Conservation (phyloP, 164 flowering plant species). For the Warburgia ugandensis region DNA sequence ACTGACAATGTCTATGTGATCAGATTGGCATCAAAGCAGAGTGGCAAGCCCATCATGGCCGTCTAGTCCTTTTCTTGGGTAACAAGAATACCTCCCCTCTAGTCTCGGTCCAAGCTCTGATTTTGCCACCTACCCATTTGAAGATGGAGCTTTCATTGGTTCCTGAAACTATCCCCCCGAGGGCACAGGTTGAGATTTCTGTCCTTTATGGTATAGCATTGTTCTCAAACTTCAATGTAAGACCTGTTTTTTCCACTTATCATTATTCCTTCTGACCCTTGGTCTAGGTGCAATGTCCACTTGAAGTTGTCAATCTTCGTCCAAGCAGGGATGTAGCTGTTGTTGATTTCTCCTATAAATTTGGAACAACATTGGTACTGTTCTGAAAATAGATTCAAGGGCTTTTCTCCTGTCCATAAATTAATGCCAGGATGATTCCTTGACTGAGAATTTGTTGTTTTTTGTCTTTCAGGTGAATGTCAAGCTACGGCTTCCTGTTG, state of each 20-base stretch:
- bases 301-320: slow-evolving; percentile 75
- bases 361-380: slow-evolving; percentile 55
- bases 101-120: slow-evolving; percentile 71
- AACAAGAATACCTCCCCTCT: slow-evolving; percentile 89
- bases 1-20: too few relatives aligned
- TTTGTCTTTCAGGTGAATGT: slow-evolving; percentile 54
- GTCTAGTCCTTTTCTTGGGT: slow-evolving; percentile 93
- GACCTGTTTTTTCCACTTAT: too few relatives aligned
- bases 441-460: too few relatives aligned
- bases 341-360: slow-evolving; percentile 88
- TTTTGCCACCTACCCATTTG: slow-evolving; percentile 83
- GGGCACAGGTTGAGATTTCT: slow-evolving; percentile 76
- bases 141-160: slow-evolving; percentile 82
- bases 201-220: not conserved
- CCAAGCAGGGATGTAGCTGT: slow-evolving; percentile 98
- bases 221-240: too few relatives aligned
- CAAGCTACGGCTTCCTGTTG: slow-evolving; percentile 94
- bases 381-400: not conserved
- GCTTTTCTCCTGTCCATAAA: too few relatives aligned
- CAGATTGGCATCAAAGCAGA: slow-evolving; percentile 98
- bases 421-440: too few relatives aligned
- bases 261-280: slow-evolving; percentile 4
- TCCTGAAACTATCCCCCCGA: slow-evolving; percentile 95
- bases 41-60: slow-evolving; percentile 90
- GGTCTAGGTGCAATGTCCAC: slow-evolving; percentile 85